Base-by-base conservation (phyloP, 2,329 filamentous ascomycete species). In the Epichloe elymi region DNA sequence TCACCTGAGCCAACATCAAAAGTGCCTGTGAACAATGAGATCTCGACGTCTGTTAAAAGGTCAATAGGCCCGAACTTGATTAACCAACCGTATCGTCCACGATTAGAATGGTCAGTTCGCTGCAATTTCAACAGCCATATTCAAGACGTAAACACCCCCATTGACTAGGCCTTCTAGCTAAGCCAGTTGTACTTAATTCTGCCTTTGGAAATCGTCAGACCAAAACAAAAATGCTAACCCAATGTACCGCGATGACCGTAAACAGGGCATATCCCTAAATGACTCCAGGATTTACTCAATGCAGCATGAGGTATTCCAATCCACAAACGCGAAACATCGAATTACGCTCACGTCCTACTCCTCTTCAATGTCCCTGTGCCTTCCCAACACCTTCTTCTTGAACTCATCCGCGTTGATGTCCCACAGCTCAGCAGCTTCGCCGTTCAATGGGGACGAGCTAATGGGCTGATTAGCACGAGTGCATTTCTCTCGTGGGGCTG, bases 401-500 rank as follows among this genome's bases (percentile, higher is more conserved):
- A 93, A 97, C 67, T 95, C 88, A 44, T 80, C 82, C 38, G 82
- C 75, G 65, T 97, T 82, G 59, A 83, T 88, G 66, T 96, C 91
- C 90, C 93, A 98, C 41, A 98, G 76, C 66, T 95, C 87, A 15
- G 94, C 93, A 33, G 93, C 93, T 69, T 98, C 90, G 53, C 89
- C 94, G 61, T 98, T 98, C 56, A 98, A 74, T 2, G 93, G 93
- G 58, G 88, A 95, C 53, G 93, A 82, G 68, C 91, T 97, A 56
- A 33, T 40, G 20, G 4, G 12, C 6, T 4, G 38, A 4, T 51
- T 39, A 38, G 50, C 42, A 43, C 4, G n/a, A 33, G 15, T 30
- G 36, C 11, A 43, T 35, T 35, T 38, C 4, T 15, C 30, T n/a
- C 14, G 7, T 17, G 8, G 17, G 23, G 36, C 26, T 17, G n/a